Base-by-base conservation (phyloP, 345 rosid genomes). In the Salix suchowensis region DNA sequence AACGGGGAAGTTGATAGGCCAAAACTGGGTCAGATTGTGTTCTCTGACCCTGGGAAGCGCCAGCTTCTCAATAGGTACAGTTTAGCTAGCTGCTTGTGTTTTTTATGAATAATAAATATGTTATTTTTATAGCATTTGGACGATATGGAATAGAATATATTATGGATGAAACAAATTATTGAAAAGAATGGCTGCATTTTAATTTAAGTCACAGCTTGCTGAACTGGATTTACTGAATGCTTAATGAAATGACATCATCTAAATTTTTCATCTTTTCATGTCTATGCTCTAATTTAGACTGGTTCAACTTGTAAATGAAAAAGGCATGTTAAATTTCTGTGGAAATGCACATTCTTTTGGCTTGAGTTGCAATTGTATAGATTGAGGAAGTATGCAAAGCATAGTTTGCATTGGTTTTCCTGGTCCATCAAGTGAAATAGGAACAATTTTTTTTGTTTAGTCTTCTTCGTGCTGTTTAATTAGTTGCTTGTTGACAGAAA, bases 11-110 rank as follows among this genome's bases (percentile, higher is more conserved):
- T 83, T 1, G 92, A 94, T 76, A 77, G 98, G 62, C 78, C 89
- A 12, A 92, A 90, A 76, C 85, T 94, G 18, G 97, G 95, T 46
- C 97, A 79, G 77, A 86, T 90, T 12, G 99, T 93, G n/a, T 96
- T 93, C 87, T 91, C 95, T 19, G 91, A 91, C 72, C 81, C 91
- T 71, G 81, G 81, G 72, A 91, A 92, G 79, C 98, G 98, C 58
- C 92, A 93, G 77, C 87, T 91, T 44, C 87, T 96, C 65, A 92
- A 91, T 85, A 75, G 91, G 97, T 96, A 85, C 40, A 16, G 1
- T 37, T 21, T 16, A 42, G 26, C 40, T 26, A 52, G 6, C 9
- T 11, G n/a, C 11, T 42, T 48, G 26, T 32, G 48, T 61, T 37
- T 26, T 52, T 2, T 30, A 55, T 14, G 4, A 54, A 67, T 6